Base-by-base conservation (phyloP, 2,329 filamentous ascomycete species). In the Cladosporium sp. region DNA sequence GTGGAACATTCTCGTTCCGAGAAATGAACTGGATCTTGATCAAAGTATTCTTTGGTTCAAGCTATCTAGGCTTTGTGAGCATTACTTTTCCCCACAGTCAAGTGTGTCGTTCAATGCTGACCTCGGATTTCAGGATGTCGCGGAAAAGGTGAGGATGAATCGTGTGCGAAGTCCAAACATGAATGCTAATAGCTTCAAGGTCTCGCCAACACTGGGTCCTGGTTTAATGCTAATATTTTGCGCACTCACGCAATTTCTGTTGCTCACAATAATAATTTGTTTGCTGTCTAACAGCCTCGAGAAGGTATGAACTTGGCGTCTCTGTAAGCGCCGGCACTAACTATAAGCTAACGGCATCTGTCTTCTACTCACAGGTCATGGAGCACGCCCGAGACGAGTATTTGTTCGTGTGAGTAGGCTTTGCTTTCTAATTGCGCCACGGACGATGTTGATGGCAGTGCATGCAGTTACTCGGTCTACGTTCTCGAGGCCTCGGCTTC, bases 31-130 rank as follows among this genome's bases (percentile, higher is more conserved):
- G 85, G 79, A 83, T 88, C 55, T 69, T 90, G 50, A 85, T 87
- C 55, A 88, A 88, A 66, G 88, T 91, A 47, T 91, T 91, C 66
- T 90, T 89, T 63, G 88, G 87, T 9, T 85, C 84, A 15, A 86
- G 80, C 64, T 87, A 82, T 61, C 77, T 89, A 43, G 88, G 88
- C 39, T 90, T 92, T 62, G 79, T 82, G 62, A 70, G 79, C 78
- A 13, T n/a, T n/a, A n/a, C n/a, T n/a, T n/a, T n/a, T n/a, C n/a
- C n/a, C n/a, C n/a, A n/a, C n/a, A n/a, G n/a, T n/a, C n/a, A n/a
- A n/a, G n/a, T n/a, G n/a, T n/a, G n/a, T n/a, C n/a, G n/a, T n/a
- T n/a, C n/a, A n/a, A n/a, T n/a, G n/a, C n/a, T n/a, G n/a, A n/a
- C n/a, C n/a, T n/a, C n/a, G n/a, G n/a, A n/a, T n/a, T 43, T 13